These are phyloP conservation scores for Flaveria robusta DNA, from an alignment of 129 eudicot genomes.

Conservation along the genomic window DNA sequence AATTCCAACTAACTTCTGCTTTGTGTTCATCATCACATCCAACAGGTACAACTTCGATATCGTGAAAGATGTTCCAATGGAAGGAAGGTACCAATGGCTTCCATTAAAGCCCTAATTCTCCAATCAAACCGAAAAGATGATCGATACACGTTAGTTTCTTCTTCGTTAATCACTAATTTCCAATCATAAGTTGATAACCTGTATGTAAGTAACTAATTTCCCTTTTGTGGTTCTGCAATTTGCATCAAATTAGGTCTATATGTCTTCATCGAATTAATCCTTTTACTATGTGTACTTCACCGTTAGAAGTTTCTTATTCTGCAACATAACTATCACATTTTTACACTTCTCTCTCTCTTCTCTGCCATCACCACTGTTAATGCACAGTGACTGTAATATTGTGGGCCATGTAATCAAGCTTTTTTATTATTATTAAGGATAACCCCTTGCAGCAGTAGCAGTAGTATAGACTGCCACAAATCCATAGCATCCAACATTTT, in stretches of 20 bases:
- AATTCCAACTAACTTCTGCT: neutral
- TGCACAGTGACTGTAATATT: slow-evolving; percentile 20
- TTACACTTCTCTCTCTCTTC: slow-evolving; percentile 22
- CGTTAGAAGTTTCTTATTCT: slow-evolving; percentile 27
- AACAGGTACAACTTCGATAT: slow-evolving; percentile 78
- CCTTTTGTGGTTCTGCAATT: neutral
- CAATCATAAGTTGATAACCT: neutral
- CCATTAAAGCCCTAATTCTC: slow-evolving; percentile 47
- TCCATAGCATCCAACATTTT: slow-evolving; percentile 10
- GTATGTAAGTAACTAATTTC: neutral
- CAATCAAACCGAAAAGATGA: neutral
- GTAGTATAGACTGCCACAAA: slow-evolving; percentile 11
- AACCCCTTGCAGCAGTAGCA: slow-evolving; percentile 9
- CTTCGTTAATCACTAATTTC: neutral
- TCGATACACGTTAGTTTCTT: too few species aligned
- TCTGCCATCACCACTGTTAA: slow-evolving; percentile 23
- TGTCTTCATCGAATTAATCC: neutral
- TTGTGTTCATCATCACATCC: neutral
- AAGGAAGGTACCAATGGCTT: slow-evolving; percentile 86
- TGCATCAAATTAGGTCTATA: neutral
- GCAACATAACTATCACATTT: slow-evolving; percentile 31
- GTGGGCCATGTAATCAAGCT: slow-evolving; percentile 30
- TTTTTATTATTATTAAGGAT: neutral
- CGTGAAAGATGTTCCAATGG: slow-evolving; percentile 74
- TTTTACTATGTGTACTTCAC: slow-evolving; percentile 18